phyloP scores from a whole-genome alignment of 148 eudicot species.

The Talinum fruticosum region DNA sequence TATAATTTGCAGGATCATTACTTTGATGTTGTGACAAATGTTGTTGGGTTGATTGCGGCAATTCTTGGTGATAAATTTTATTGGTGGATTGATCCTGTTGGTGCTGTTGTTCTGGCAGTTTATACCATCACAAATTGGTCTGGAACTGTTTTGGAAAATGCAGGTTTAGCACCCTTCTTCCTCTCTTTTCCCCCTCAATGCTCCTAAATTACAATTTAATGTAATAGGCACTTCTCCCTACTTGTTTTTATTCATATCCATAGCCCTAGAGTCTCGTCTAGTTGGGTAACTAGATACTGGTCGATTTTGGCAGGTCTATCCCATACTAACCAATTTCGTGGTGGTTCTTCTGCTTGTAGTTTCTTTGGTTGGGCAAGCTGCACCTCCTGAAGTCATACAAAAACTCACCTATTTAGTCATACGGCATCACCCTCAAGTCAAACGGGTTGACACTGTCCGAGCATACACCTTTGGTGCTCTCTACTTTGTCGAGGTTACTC shows the following conservation, averaged over 20 bases:
- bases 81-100: slow-evolving; percentile 80
- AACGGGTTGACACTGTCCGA: slow-evolving; percentile 71
- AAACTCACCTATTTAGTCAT: slow-evolving; percentile 68
- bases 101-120: slow-evolving; percentile 58
- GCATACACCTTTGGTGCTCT: slow-evolving; percentile 82
- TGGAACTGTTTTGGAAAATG: slow-evolving; percentile 74
- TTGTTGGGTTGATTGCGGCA: slow-evolving; percentile 70
- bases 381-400: slow-evolving; percentile 72
- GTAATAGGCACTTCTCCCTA: not conserved
- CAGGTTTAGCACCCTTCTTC: slow-evolving; percentile 35
- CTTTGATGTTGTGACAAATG: slow-evolving; percentile 75
- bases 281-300: not conserved
- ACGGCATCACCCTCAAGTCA: slow-evolving; percentile 48
- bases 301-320: not conserved
- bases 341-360: slow-evolving; percentile 27
- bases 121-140: slow-evolving; percentile 75
- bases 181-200: too few relatives aligned
- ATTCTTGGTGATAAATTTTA: slow-evolving; percentile 58
- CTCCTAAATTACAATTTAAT: not conserved
- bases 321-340: not conserved
- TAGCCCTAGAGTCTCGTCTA: too few relatives aligned
- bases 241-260: too few relatives aligned
- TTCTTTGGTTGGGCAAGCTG: slow-evolving; percentile 69
- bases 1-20: slow-evolving; percentile 58
- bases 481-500: slow-evolving; percentile 72